Percentiles rank a stretch among this genome's conserved stretches.
Evolutionary conservation across 257 asterid species (phyloP).

Genomic region (Salvia rosmarinus): DNA sequence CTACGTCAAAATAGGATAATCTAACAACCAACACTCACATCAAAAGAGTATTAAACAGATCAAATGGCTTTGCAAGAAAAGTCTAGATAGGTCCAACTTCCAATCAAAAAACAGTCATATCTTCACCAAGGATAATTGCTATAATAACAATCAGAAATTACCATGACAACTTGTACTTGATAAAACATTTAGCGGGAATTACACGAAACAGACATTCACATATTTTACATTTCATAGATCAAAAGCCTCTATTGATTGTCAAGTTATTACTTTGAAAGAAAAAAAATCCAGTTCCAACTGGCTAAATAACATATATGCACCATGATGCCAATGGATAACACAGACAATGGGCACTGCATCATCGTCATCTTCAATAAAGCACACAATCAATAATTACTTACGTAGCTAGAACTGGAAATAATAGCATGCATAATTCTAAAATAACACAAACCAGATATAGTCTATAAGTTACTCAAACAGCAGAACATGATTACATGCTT

Average conservation of each 20-base stretch:
- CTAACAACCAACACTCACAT: not conserved
- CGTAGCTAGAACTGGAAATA: not conserved
- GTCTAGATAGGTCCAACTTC: not conserved
- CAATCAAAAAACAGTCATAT: not conserved
- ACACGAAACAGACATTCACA: not conserved
- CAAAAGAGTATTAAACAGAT: not conserved
- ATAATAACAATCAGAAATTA: not conserved
- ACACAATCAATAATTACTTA: not conserved
- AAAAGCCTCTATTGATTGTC: not conserved
- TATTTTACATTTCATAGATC: not conserved
- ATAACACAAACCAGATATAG: not conserved
- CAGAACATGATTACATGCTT: slow-evolving; percentile 6
- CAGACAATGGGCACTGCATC: not conserved
- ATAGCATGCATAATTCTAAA: not conserved
- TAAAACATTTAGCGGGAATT: slow-evolving; percentile 2
- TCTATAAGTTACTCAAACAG: not conserved
- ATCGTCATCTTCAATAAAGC: not conserved
- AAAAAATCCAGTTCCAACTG: not conserved
- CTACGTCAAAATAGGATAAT: not conserved
- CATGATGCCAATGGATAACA: not conserved
- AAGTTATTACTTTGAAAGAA: not conserved
- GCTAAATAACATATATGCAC: not conserved
- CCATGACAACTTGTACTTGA: not conserved
- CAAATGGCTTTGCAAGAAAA: not conserved
- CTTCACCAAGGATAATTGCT: not conserved